Evolutionary conservation across 768 basidiomycete species (phyloP).

Genomic region (Lactifluus pinguis): DNA sequence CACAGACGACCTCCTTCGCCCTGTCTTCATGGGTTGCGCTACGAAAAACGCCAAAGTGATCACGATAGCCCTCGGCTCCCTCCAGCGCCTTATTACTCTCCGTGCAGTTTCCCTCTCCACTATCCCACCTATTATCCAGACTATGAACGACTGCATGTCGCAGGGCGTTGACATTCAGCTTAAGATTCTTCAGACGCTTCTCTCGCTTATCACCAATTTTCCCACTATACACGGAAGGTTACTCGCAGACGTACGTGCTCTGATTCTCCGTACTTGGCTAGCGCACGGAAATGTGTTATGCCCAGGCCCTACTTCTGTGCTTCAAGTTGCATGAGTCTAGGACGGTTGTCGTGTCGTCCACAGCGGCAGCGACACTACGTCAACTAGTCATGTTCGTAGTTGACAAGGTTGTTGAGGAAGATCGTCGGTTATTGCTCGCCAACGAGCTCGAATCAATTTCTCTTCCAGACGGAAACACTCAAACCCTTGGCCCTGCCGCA

Average conservation of each 20-base stretch:
- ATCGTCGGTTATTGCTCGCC: conserved; percentile 35
- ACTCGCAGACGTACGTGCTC: conserved; percentile 63
- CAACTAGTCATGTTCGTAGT: conserved; percentile 98
- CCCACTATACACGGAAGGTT: conserved; percentile 69
- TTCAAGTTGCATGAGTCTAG: conserved; percentile 94
- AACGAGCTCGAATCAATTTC: conserved; percentile 33
- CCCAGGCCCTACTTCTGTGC: conserved; percentile 80
- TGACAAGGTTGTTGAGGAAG: conserved; percentile 84
- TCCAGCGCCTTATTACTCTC: conserved; percentile 83
- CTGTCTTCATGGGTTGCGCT: conserved; percentile 89
- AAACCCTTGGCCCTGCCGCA: conserved; percentile 61
- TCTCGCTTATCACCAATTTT: conserved; percentile 86
- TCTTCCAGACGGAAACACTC: conserved; percentile 62
- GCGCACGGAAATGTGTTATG: background rate
- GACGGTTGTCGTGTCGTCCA: conserved; percentile 93
- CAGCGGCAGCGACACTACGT: conserved; percentile 90
- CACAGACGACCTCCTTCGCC: conserved; percentile 71
- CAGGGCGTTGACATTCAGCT: conserved; percentile 98
- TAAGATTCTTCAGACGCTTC: conserved; percentile 84
- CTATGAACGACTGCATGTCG: conserved; percentile 79
- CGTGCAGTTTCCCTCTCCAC: conserved; percentile 76
- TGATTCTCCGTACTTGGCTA: background rate
- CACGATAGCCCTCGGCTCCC: conserved; percentile 81
- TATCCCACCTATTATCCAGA: conserved; percentile 71
- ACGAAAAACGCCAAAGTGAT: conserved; percentile 93